Evolutionary conservation across 495 filamentous ascomycete genomes (phyloP).

Genomic region (Viridothelium virens): DNA sequence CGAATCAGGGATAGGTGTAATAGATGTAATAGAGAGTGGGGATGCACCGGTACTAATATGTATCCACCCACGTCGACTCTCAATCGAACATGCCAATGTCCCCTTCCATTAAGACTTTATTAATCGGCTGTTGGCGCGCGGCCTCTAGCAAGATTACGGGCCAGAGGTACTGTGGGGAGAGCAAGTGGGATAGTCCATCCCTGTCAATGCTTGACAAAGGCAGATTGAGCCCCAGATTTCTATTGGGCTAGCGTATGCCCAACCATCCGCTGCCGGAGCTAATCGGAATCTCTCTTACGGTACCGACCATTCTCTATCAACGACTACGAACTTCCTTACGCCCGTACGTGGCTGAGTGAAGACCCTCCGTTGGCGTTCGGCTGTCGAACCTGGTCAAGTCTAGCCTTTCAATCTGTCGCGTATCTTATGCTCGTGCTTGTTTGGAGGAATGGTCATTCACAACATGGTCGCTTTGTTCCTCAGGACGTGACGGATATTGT

Average conservation of each 20-base stretch:
- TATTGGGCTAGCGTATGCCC: background rate
- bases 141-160: background rate
- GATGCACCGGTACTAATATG: conserved; percentile 10
- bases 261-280: background rate
- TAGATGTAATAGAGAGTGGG: background rate
- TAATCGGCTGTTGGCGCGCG: conserved; percentile 2
- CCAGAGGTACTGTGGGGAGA: background rate
- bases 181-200: conserved; percentile 5
- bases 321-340: conserved; percentile 9
- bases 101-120: background rate
- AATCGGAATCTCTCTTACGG: background rate
- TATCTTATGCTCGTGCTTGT: background rate
- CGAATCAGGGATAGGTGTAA: background rate
- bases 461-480: background rate
- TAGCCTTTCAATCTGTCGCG: background rate
- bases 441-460: background rate
- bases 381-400: background rate
- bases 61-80: background rate
- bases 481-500: background rate
- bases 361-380: background rate
- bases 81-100: background rate
- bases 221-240: background rate
- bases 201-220: background rate
- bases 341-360: background rate
- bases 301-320: background rate